Evolutionary conservation across 441 rosid species (phyloP).

Genomic region (Populus hybrid): DNA sequence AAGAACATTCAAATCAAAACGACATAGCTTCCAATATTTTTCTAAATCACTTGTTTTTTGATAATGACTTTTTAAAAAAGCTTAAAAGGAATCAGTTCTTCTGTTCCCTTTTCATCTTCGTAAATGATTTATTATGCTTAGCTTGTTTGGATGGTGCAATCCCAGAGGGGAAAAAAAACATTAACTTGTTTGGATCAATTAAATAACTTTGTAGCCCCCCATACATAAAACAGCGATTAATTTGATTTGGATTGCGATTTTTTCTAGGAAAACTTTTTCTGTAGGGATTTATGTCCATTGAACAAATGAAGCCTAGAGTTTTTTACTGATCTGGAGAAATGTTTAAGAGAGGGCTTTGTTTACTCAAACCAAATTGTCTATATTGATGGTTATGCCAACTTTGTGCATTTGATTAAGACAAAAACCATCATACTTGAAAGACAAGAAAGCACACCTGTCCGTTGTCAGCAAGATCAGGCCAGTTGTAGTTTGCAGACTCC

Average conservation of each 20-base stretch:
- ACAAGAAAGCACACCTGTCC: conserved; percentile 55
- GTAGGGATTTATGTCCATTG: too few species aligned
- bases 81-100: too few species aligned
- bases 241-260: too few species aligned
- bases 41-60: too few species aligned
- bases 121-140: conserved; percentile 9
- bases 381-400: neutral
- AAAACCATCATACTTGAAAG: neutral
- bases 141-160: conserved; percentile 18
- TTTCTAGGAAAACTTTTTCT: too few species aligned
- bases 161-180: neutral
- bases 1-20: neutral
- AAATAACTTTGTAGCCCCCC: neutral
- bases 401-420: neutral
- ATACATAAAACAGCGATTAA: neutral
- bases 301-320: neutral
- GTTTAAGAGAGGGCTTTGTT: too few species aligned
- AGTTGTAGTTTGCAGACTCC: conserved; percentile 50
- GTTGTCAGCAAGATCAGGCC: conserved; percentile 68
- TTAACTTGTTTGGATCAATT: too few species aligned
- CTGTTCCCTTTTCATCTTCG: too few species aligned
- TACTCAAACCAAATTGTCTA: too few species aligned
- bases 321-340: neutral
- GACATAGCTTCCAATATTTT: too few species aligned
- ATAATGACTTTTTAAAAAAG: too few species aligned